phyloP scores from a whole-genome alignment of 257 asterid genomes.

The Solanum etuberosum region DNA sequence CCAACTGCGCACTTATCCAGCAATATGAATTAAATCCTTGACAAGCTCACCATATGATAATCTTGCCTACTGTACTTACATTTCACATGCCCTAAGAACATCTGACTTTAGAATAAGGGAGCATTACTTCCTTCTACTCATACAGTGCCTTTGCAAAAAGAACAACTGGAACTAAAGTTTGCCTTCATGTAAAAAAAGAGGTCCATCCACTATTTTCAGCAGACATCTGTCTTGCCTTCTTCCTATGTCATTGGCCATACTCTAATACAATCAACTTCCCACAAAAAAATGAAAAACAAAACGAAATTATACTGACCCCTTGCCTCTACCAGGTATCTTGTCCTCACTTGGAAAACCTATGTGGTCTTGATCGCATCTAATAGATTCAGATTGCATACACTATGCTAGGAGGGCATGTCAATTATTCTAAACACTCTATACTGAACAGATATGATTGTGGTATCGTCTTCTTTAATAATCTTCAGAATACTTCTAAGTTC shows the following conservation, averaged over 20 bases:
- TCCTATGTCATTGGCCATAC: not conserved
- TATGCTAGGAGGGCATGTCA: not conserved
- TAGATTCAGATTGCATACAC: not conserved
- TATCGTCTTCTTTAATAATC: not conserved
- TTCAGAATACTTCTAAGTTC: not conserved
- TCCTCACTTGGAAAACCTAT: not conserved
- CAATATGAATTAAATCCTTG: not conserved
- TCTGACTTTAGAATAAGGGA: not conserved
- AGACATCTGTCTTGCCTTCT: not conserved
- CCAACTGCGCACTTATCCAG: not conserved
- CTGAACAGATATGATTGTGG: not conserved
- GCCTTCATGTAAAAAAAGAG: not conserved
- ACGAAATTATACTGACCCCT: not conserved
- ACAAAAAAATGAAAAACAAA: not conserved
- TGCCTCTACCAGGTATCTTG: not conserved
- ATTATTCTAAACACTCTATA: not conserved
- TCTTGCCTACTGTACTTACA: not conserved
- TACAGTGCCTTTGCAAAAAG: not conserved
- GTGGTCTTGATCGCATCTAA: not conserved
- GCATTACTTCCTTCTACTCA: not conserved
- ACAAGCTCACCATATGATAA: not conserved
- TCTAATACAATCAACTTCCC: not conserved
- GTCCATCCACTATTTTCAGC: not conserved
- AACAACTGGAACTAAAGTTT: not conserved
- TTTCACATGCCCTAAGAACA: not conserved